Conservation (phyloP, 805 yeast species). For the Monosporozyma yasuniensis region DNA sequence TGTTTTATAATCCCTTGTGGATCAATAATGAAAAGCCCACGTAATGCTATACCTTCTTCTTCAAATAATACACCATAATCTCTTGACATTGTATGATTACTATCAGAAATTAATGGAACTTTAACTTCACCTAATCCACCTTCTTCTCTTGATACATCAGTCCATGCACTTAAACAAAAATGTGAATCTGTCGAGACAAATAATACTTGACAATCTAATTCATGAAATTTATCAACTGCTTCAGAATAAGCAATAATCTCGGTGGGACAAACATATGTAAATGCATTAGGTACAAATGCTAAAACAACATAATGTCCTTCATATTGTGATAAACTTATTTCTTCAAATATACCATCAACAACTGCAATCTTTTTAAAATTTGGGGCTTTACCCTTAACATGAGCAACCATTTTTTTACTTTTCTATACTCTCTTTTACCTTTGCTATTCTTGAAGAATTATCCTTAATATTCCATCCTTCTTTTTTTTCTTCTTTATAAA, state of each 20-base stretch:
- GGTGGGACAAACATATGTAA: conserved; percentile 99
- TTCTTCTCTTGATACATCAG: conserved; percentile 89
- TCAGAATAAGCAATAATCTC: conserved; percentile 98
- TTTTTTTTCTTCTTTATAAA: no score
- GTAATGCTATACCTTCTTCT: conserved; percentile 93
- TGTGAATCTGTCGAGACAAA: conserved; percentile 98
- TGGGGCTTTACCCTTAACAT: conserved; percentile 94
- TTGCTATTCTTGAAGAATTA: no score
- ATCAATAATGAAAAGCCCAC: conserved; percentile 97
- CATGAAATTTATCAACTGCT: conserved; percentile 82
- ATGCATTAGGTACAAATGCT: conserved; percentile 97
- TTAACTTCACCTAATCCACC: conserved; percentile 96
- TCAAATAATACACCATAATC: conserved; percentile 97
- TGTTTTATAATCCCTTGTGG: conserved; percentile 94
- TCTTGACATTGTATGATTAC: conserved; percentile 87
- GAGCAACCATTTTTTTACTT: conserved; percentile 56
- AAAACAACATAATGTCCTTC: conserved; percentile 96
- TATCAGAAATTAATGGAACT: conserved; percentile 93
- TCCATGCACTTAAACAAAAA: conserved; percentile 96
- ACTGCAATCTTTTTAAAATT: conserved; percentile 94
- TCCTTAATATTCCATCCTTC: no score
- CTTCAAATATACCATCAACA: conserved; percentile 92
- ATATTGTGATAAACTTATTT: conserved; percentile 86
- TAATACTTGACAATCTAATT: conserved; percentile 76
- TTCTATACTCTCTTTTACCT: no score